Evolutionary conservation across 352 stramenopile species (phyloP).

Genomic region (Globisporangium abappressorium): DNA sequence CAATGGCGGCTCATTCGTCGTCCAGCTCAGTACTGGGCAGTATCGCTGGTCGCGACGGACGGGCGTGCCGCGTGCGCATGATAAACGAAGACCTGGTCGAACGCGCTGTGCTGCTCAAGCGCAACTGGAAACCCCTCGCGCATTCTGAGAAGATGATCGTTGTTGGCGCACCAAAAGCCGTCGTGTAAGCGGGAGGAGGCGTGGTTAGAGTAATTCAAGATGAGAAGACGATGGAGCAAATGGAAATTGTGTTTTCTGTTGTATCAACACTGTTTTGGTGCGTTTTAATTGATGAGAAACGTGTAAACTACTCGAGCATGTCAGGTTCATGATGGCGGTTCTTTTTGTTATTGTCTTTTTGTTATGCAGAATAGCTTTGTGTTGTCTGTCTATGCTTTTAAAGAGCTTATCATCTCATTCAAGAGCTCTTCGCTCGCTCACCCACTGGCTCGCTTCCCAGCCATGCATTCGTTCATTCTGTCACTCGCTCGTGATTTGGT

Average conservation of each 20-base stretch:
- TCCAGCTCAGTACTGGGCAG: conserved; percentile 20
- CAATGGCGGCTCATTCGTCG: conserved; percentile 13
- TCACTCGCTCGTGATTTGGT: neutral
- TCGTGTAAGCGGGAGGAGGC: conserved; percentile 41
- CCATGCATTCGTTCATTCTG: neutral
- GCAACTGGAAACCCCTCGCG: conserved; percentile 61
- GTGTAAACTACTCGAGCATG: neutral
- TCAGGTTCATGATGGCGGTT: neutral
- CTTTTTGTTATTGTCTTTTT: neutral
- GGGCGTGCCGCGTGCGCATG: conserved; percentile 50
- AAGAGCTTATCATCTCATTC: neutral
- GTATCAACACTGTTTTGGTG: neutral
- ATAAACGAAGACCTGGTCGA: conserved; percentile 66
- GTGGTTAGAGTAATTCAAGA: neutral
- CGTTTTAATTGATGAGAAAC: neutral
- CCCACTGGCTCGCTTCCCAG: neutral
- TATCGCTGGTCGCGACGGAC: conserved; percentile 26
- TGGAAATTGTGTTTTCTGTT: neutral
- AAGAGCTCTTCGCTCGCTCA: too few relatives aligned
- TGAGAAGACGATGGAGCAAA: neutral
- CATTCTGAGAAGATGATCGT: conserved; percentile 85
- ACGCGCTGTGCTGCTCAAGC: conserved; percentile 74
- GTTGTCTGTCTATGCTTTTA: neutral
- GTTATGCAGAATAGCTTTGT: neutral
- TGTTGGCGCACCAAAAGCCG: conserved; percentile 76